Conservation (phyloP, 2,329 filamentous ascomycete species). For the Diaporthe eres region DNA sequence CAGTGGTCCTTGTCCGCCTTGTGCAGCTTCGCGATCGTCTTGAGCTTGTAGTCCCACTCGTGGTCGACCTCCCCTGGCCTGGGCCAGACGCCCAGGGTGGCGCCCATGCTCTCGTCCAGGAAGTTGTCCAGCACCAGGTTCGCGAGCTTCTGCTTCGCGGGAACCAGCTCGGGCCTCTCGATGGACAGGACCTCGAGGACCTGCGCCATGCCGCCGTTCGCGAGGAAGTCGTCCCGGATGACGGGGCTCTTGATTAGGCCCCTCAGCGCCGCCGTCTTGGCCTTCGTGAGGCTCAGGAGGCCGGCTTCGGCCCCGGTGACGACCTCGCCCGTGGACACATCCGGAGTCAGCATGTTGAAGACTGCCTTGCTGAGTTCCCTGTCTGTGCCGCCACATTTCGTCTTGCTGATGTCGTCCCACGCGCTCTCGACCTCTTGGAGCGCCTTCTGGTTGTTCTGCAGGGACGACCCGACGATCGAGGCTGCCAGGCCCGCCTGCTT, state of each 20-base stretch:
- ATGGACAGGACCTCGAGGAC: constrained; percentile 67
- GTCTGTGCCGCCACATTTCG: constrained; percentile 52
- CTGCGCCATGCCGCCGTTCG: constrained; percentile 65
- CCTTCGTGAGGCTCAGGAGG: constrained; percentile 49
- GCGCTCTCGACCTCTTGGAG: constrained; percentile 64
- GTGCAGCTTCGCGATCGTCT: constrained; percentile 55
- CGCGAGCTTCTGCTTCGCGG: constrained; percentile 67
- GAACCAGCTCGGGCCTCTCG: constrained; percentile 63
- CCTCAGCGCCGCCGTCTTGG: constrained; percentile 65
- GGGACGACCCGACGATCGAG: constrained; percentile 67
- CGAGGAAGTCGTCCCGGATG: constrained; percentile 70
- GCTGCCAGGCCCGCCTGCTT: constrained; percentile 64
- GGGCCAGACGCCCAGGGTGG: constrained; percentile 70
- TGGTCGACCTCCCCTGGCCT: constrained; percentile 55
- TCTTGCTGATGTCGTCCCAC: constrained; percentile 60
- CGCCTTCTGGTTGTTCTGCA: constrained; percentile 77
- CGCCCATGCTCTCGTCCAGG: constrained; percentile 76
- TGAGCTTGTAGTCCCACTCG: constrained; percentile 71
- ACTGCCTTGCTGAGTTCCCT: constrained; percentile 54
- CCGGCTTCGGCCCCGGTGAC: constrained; percentile 45
- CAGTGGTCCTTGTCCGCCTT: constrained; percentile 58
- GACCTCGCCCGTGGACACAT: background rate
- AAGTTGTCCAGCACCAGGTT: constrained; percentile 75
- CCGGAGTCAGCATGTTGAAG: constrained; percentile 56
- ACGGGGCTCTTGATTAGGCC: constrained; percentile 68